These are phyloP conservation scores for Ophiostoma angusticollis DNA, from an alignment of 2,329 filamentous ascomycete genomes.

Conservation along the genomic window DNA sequence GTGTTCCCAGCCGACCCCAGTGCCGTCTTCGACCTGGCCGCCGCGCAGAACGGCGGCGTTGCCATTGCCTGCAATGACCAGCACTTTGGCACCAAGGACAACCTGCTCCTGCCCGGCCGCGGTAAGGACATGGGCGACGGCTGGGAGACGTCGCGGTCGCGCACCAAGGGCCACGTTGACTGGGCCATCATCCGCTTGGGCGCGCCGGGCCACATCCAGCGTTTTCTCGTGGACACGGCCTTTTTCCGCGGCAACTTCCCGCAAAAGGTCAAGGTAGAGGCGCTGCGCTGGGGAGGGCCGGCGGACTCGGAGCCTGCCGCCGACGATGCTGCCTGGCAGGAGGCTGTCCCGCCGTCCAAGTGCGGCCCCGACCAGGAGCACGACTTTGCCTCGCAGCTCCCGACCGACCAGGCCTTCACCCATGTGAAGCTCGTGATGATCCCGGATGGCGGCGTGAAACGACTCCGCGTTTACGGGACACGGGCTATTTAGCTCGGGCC, in stretches of 20 bases:
- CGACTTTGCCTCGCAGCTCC: slow-evolving; percentile 42
- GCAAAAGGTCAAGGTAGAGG: slow-evolving; percentile 58
- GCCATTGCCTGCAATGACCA: slow-evolving; percentile 68
- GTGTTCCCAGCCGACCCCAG: slow-evolving; percentile 57
- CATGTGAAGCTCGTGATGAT: slow-evolving; percentile 88
- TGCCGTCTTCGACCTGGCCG: slow-evolving; percentile 61
- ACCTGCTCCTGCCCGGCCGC: slow-evolving; percentile 31
- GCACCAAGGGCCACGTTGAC: slow-evolving; percentile 59
- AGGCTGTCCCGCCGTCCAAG: slow-evolving; percentile 53
- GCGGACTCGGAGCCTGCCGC: slow-evolving; percentile 45
- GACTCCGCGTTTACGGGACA: slow-evolving; percentile 64
- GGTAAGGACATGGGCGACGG: slow-evolving; percentile 74
- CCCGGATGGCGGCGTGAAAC: slow-evolving; percentile 85
- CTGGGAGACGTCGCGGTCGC: slow-evolving; percentile 70
- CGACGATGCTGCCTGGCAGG: slow-evolving; percentile 49
- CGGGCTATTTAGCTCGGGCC: slow-evolving; percentile 30
- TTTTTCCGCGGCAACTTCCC: slow-evolving; percentile 79
- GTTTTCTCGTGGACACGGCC: slow-evolving; percentile 64
- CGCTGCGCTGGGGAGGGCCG: slow-evolving; percentile 37
- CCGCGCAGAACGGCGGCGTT: slow-evolving; percentile 66
- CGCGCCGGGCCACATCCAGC: slow-evolving; percentile 49
- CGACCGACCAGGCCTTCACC: slow-evolving; percentile 49
- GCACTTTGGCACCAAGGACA: slow-evolving; percentile 59
- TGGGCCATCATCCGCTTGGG: slow-evolving; percentile 71
- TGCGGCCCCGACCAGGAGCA: slow-evolving; percentile 64